These are phyloP conservation scores for Mentha longifolia DNA, from an alignment of 257 asterid species.

Conservation along the genomic window DNA sequence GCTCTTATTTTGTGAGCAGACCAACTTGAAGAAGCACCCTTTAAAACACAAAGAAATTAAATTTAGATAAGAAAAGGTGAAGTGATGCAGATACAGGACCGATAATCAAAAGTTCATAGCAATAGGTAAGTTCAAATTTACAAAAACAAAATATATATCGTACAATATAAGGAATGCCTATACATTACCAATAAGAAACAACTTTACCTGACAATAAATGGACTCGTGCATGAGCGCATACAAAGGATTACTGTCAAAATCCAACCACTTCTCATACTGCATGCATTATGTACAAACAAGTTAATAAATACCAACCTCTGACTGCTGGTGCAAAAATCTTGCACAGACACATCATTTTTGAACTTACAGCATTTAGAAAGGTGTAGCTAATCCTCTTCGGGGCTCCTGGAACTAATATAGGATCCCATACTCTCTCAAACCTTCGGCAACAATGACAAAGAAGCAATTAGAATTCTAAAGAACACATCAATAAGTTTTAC, in stretches of 20 bases:
- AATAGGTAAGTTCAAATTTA: background rate
- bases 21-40: conserved; percentile 93
- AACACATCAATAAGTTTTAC: conserved; percentile 9
- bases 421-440: conserved; percentile 97
- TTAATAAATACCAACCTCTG: conserved; percentile 24
- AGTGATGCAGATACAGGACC: background rate
- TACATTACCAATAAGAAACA: conserved; percentile 27
- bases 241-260: conserved; percentile 78
- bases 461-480: conserved; percentile 12
- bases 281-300: conserved; percentile 49
- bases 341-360: conserved; percentile 24
- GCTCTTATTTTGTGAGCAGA: conserved; percentile 79
- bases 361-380: conserved; percentile 85
- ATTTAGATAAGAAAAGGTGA: conserved; percentile 32
- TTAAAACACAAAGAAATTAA: conserved; percentile 32
- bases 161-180: conserved; percentile 6
- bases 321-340: conserved; percentile 7
- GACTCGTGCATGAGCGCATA: conserved; percentile 91
- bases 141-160: background rate
- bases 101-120: background rate
- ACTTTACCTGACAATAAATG: conserved; percentile 86
- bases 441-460: conserved; percentile 38
- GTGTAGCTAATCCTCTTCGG: conserved; percentile 72
- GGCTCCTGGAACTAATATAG: conserved; percentile 78
- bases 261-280: conserved; percentile 93